Conservation (phyloP, 2,329 filamentous ascomycete species). For the Ceratocystis cubensis region DNA sequence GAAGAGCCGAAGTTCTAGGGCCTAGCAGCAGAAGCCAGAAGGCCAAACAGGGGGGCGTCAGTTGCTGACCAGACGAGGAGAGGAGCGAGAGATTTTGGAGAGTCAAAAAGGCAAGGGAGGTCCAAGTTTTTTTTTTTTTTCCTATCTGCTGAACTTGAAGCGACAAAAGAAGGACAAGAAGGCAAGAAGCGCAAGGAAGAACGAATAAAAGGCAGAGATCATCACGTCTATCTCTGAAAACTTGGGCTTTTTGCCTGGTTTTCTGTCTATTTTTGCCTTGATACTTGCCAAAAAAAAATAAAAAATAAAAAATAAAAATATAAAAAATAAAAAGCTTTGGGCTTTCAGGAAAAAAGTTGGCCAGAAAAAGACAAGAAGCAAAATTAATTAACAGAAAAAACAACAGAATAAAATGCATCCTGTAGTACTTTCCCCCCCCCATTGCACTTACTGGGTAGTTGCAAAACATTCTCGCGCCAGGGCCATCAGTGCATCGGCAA, state of each 20-base stretch:
- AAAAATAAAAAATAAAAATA: too few species aligned
- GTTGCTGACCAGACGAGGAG: too few species aligned
- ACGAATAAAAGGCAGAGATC: neutral
- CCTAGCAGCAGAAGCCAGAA: too few species aligned
- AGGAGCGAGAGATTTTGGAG: too few species aligned
- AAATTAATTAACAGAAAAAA: too few species aligned
- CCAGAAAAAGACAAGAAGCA: neutral
- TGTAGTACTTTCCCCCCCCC: too few species aligned
- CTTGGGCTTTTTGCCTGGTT: neutral
- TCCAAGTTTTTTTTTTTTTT: too few species aligned
- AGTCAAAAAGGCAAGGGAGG: too few species aligned
- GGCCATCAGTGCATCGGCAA: neutral
- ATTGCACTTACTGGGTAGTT: neutral
- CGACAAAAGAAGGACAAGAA: neutral
- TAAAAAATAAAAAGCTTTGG: neutral
- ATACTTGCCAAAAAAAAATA: too few species aligned
- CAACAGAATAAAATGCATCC: too few species aligned
- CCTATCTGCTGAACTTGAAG: neutral
- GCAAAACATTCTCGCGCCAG: neutral
- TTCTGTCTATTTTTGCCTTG: neutral
- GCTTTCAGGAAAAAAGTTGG: neutral
- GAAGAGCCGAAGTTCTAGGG: too few species aligned
- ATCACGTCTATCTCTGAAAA: neutral
- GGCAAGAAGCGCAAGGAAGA: neutral
- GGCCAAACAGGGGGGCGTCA: too few species aligned